Percentiles rank a stretch among this genome's conserved stretches.
Conservation (phyloP, 116 monocot genomes). For the Iris pallida region DNA sequence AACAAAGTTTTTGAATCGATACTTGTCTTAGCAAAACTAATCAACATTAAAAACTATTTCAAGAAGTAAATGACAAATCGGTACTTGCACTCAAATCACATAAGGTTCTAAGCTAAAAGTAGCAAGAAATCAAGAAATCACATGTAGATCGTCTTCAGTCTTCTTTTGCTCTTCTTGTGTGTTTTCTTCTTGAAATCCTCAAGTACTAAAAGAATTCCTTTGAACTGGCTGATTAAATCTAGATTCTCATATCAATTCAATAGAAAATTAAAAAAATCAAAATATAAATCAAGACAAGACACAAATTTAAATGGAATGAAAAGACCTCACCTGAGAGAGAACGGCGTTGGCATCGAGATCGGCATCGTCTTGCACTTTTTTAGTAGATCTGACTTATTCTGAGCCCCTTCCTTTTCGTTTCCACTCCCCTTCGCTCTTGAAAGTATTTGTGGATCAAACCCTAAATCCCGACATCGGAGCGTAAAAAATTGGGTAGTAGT, state of each 20-base stretch:
- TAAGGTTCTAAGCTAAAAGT: no score
- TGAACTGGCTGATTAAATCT: slow-evolving; percentile 58
- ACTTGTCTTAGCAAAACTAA: no score
- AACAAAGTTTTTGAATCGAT: no score
- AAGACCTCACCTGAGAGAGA: slow-evolving; percentile 44
- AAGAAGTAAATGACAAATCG: no score
- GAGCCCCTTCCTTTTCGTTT: slow-evolving; percentile 31
- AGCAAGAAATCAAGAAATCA: no score
- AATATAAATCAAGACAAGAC: neutral
- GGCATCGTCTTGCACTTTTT: slow-evolving; percentile 21
- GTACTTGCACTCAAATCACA: no score
- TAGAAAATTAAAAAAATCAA: neutral
- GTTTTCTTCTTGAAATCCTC: slow-evolving; percentile 84
- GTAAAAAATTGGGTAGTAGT: no score
- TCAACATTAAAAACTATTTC: no score
- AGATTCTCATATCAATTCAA: slow-evolving; percentile 2
- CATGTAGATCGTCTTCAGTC: slow-evolving; percentile 68
- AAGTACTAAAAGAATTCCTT: slow-evolving; percentile 69
- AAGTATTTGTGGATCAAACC: no score
- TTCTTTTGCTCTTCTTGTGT: slow-evolving; percentile 88
- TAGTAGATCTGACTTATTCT: slow-evolving; percentile 29
- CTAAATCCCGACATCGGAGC: no score
- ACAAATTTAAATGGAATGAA: no score
- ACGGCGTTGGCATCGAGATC: slow-evolving; percentile 48
- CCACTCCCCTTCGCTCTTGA: slow-evolving; percentile 24